phyloP scores from a whole-genome alignment of 192 early-diverging fungal genomes.

The Mortierella hygrophila region DNA sequence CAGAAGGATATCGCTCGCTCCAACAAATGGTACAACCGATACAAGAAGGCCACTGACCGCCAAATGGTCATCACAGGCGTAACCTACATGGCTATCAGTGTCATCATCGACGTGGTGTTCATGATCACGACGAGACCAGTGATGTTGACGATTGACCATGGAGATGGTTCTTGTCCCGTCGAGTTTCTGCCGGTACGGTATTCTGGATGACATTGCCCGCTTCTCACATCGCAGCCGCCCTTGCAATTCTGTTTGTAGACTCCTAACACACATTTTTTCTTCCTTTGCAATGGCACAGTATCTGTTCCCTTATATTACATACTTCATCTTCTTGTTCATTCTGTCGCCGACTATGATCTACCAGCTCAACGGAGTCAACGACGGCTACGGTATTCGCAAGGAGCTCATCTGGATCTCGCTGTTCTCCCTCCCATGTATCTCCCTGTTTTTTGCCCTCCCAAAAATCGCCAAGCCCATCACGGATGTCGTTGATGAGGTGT shows the following conservation, averaged over 20 bases:
- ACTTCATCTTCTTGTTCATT: slow-evolving; percentile 56
- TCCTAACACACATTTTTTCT: neutral
- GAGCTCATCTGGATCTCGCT: slow-evolving; percentile 66
- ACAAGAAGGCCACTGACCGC: slow-evolving; percentile 27
- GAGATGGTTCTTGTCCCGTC: neutral
- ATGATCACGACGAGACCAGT: neutral
- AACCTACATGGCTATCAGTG: slow-evolving; percentile 10
- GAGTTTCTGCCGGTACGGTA: neutral
- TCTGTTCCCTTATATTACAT: slow-evolving; percentile 12
- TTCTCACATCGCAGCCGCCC: neutral
- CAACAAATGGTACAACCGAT: slow-evolving; percentile 51
- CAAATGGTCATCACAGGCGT: slow-evolving; percentile 30
- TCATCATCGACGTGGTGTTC: neutral
- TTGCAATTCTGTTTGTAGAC: neutral
- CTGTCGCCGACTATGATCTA: slow-evolving; percentile 63
- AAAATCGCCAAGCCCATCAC: slow-evolving; percentile 5
- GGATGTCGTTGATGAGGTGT: slow-evolving; percentile 14
- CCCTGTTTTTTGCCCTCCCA: slow-evolving; percentile 59
- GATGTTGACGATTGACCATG: neutral
- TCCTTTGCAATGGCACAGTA: slow-evolving; percentile 15
- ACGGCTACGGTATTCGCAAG: slow-evolving; percentile 69
- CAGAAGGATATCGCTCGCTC: slow-evolving; percentile 16
- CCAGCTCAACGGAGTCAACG: slow-evolving; percentile 59
- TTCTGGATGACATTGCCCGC: neutral
- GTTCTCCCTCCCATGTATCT: slow-evolving; percentile 56